phyloP scores from a whole-genome alignment of 2,329 filamentous ascomycete genomes.

The Calcarisporium arbuscula region DNA sequence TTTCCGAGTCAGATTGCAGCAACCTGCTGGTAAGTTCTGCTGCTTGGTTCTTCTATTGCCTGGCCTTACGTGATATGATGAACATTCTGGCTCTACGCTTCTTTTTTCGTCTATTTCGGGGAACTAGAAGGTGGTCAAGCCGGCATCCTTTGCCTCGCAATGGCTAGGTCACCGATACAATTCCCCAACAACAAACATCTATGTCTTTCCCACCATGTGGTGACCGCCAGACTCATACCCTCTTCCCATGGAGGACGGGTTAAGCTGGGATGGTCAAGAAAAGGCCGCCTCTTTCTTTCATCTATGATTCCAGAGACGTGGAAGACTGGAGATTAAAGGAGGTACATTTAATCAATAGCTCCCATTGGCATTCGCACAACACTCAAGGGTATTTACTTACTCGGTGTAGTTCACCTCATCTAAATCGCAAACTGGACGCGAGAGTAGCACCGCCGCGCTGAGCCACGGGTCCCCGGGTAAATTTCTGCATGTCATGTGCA shows the following conservation, averaged over 20 bases:
- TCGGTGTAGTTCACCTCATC: constrained; percentile 31
- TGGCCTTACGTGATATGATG: too few relatives aligned
- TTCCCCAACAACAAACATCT: constrained; percentile 50
- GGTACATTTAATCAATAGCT: constrained; percentile 31
- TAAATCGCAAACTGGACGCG: constrained; percentile 20
- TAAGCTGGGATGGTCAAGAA: constrained; percentile 21
- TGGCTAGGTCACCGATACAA: constrained; percentile 64
- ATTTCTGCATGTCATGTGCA: constrained; percentile 38
- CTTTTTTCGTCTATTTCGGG: constrained; percentile 20
- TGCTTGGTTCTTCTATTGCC: too few relatives aligned
- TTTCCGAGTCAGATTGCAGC: constrained; percentile 61
- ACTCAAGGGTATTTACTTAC: constrained; percentile 15
- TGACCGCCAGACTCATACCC: constrained; percentile 23
- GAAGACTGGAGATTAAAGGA: constrained; percentile 44
- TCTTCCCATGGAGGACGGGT: constrained; percentile 36
- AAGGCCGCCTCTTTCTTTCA: constrained; percentile 35
- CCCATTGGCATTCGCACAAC: constrained; percentile 1
- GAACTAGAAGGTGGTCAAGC: constrained; percentile 58
- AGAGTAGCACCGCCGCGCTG: constrained; percentile 21
- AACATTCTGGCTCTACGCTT: too few relatives aligned
- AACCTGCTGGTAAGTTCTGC: constrained; percentile 30
- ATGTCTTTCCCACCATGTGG: constrained; percentile 18
- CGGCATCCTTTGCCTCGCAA: constrained; percentile 34
- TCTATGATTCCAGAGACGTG: constrained; percentile 41
- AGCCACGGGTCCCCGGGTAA: constrained; percentile 16